Evolutionary conservation across 768 basidiomycete genomes (phyloP).

Genomic region (Trametes gibbosa): DNA sequence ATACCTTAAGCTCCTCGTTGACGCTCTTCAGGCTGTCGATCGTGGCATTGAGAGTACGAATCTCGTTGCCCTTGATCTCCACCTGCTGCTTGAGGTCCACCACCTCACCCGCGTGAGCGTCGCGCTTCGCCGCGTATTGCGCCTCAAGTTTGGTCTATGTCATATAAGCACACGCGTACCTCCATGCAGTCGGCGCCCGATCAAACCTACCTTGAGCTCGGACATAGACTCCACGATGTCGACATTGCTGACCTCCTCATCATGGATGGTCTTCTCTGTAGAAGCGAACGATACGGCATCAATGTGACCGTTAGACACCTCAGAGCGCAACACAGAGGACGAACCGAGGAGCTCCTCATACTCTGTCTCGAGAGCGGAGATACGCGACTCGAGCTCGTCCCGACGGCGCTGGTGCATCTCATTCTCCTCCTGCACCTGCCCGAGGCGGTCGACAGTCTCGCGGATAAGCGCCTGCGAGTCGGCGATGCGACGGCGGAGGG

Average conservation of each 20-base stretch:
- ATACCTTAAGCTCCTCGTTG: conserved; percentile 96
- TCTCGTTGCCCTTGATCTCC: conserved; percentile 79
- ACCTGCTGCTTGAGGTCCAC: conserved; percentile 86
- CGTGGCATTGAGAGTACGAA: conserved; percentile 77
- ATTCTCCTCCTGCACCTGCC: conserved; percentile 90
- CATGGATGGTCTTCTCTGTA: conserved; percentile 87
- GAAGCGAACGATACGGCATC: background rate
- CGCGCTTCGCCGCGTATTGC: conserved; percentile 90
- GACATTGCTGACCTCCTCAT: conserved; percentile 82
- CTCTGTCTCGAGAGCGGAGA: conserved; percentile 81
- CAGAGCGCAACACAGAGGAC: conserved; percentile 24
- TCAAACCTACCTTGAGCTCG: conserved; percentile 75
- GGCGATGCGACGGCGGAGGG: conserved; percentile 83
- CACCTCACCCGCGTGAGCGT: conserved; percentile 83
- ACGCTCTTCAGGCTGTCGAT: conserved; percentile 93
- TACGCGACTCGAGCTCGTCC: conserved; percentile 84
- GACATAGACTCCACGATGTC: conserved; percentile 82
- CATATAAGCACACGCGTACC: conserved; percentile 12
- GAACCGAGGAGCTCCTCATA: conserved; percentile 95
- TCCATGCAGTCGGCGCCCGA: conserved; percentile 20
- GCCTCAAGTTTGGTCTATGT: conserved; percentile 86
- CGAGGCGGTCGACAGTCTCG: conserved; percentile 85
- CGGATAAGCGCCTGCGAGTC: conserved; percentile 85
- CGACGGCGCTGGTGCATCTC: conserved; percentile 78
- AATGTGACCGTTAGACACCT: background rate